Evolutionary conservation across 495 filamentous ascomycete species (phyloP).

Genomic region (Neurospora sp.): DNA sequence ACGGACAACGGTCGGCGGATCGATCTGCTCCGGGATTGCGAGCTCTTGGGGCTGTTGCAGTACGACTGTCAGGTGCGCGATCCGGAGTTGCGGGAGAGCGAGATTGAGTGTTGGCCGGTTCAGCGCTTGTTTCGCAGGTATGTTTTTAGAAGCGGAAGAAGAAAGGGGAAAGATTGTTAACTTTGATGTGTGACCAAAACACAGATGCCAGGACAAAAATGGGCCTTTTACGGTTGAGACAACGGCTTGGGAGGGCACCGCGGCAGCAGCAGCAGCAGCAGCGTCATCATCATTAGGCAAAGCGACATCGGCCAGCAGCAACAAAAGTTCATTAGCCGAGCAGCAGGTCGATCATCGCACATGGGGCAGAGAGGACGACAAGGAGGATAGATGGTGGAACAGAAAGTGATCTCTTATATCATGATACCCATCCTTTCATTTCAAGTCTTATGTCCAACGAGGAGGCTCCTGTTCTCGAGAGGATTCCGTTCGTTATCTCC

Average conservation of each 20-base stretch:
- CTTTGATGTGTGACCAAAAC: neutral
- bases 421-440: neutral
- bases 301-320: neutral
- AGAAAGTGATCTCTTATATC: neutral
- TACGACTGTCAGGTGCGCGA: constrained; percentile 63
- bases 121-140: constrained; percentile 73
- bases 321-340: neutral
- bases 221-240: constrained; percentile 66
- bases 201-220: constrained; percentile 59
- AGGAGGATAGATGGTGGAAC: neutral
- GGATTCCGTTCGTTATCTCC: neutral
- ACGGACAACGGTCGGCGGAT: constrained; percentile 31
- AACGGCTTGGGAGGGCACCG: constrained; percentile 58
- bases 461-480: neutral
- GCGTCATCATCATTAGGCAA: neutral
- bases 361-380: neutral
- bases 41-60: constrained; percentile 69
- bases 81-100: constrained; percentile 39
- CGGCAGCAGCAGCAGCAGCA: neutral
- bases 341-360: neutral
- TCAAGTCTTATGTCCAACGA: neutral
- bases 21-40: constrained; percentile 53
- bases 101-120: constrained; percentile 61
- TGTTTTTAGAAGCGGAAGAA: constrained; percentile 15
- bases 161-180: neutral